Evolutionary conservation across 2,329 filamentous ascomycete genomes (phyloP), one percentile per base, ranked within the genome.

Genomic region (Arthrobotrys musiformis): DNA sequence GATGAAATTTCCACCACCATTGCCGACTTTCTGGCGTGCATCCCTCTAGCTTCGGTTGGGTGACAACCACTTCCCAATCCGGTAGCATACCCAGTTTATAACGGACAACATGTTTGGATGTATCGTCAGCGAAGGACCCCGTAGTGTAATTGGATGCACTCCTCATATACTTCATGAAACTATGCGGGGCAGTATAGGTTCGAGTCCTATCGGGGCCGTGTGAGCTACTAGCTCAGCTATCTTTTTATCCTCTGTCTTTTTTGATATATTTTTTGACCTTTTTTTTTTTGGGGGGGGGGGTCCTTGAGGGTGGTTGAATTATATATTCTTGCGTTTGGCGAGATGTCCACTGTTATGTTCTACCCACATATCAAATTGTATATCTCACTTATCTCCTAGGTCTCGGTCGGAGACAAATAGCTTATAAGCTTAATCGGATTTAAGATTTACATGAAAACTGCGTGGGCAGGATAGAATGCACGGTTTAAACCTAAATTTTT

Each of bases 71-170:
- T 40, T 8, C 30, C 33, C 2, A n/a, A 58, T 58, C 17, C 19
- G 54, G 30, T 24, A 26, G 3, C 11, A 26, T 1, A 40, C 40
- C 33, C 30, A 15, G 19, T 58, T 58, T 40, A 58, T 58, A 40
- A 40, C 30, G 54, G 54, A 58, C 13, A 4, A 22, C 0, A 24
- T 17, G 0, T 11, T 2, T 9, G 6, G 3, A 4, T 9, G 5
- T 26, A 40, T 28, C 33, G 11, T 26, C 17, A 58, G 19, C 17
- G 9, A 40, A 33, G 54, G 40, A n/a, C n/a, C 54, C 54, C 54
- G 54, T 58, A n/a, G 54, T 40, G 54, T 58, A 58, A 58, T 58
- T 58, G 54, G 54, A 58, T 58, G 54, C 54, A 40, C 33, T 58
- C 26, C 54, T 33, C 54, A 40, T 58, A 58, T 58, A 40, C 6